These are phyloP conservation scores for Adansonia gregorii DNA, from an alignment of 441 rosid species.

Conservation along the genomic window DNA sequence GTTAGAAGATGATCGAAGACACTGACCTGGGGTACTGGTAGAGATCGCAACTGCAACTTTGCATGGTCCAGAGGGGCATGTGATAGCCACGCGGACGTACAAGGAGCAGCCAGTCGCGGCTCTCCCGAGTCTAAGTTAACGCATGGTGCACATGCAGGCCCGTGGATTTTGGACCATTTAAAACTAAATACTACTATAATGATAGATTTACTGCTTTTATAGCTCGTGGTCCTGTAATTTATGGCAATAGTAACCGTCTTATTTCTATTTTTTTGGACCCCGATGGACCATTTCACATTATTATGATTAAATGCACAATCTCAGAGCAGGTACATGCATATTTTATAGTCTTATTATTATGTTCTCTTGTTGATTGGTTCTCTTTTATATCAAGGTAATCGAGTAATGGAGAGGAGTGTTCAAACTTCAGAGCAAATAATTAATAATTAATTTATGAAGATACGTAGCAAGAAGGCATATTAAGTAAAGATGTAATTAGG, in stretches of 20 bases:
- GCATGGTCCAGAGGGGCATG: slow-evolving; percentile 46
- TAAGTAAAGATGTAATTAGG: too few species aligned
- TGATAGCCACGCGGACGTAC: slow-evolving; percentile 33
- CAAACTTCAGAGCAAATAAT: too few species aligned
- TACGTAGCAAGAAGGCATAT: too few species aligned
- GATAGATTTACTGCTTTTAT: slow-evolving; percentile 32
- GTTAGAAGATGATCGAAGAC: background rate
- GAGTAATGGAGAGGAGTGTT: too few species aligned
- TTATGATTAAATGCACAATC: slow-evolving; percentile 26
- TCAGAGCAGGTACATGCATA: background rate
- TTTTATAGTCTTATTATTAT: too few species aligned
- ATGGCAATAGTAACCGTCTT: slow-evolving; percentile 30
- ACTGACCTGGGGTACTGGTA: background rate
- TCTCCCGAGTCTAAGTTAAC: slow-evolving; percentile 17
- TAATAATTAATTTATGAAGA: too few species aligned
- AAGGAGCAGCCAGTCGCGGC: slow-evolving; percentile 12
- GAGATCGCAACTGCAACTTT: background rate
- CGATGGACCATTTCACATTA: slow-evolving; percentile 39
- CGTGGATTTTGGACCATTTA: slow-evolving; percentile 40
- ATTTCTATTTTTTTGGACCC: slow-evolving; percentile 18
- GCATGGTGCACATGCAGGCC: slow-evolving; percentile 37
- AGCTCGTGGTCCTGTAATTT: slow-evolving; percentile 43
- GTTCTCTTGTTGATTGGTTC: too few species aligned
- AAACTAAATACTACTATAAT: slow-evolving; percentile 12
- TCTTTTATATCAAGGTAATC: too few species aligned